phyloP scores from a whole-genome alignment of 345 rosid species.

The Passiflora organensis region DNA sequence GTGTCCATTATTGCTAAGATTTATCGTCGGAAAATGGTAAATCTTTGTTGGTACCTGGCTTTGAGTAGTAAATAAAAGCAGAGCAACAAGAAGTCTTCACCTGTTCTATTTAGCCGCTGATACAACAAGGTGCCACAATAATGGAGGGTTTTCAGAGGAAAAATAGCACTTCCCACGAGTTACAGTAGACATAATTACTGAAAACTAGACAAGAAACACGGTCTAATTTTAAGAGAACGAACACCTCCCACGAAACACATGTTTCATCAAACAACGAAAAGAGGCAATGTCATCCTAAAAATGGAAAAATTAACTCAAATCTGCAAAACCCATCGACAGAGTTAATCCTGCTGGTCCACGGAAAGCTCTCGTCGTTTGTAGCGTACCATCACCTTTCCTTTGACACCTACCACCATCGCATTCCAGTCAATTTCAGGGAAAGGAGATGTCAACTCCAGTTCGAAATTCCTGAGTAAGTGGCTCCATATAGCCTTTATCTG shows the following conservation, averaged over 20 bases:
- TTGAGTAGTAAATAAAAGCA: too few relatives aligned
- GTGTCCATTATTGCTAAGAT: too few relatives aligned
- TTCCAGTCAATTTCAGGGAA: conserved; percentile 99
- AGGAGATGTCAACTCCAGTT: conserved; percentile 77
- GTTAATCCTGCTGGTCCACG: background rate
- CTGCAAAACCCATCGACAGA: conserved; percentile 5
- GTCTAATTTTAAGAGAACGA: background rate
- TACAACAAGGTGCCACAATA: too few relatives aligned
- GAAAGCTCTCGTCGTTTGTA: conserved; percentile 44
- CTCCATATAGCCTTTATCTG: conserved; percentile 99
- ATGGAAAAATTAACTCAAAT: background rate
- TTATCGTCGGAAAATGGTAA: too few relatives aligned
- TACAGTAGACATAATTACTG: background rate
- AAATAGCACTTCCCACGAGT: background rate
- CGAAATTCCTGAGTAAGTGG: conserved; percentile 89
- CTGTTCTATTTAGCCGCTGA: too few relatives aligned
- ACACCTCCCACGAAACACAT: conserved; percentile 1
- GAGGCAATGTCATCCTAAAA: conserved; percentile 1
- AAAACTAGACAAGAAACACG: background rate
- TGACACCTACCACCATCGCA: conserved; percentile 98
- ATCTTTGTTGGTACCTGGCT: too few relatives aligned
- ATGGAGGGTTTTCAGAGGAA: too few relatives aligned
- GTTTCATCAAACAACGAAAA: background rate
- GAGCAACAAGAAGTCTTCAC: too few relatives aligned
- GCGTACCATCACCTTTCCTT: conserved; percentile 91